Percentiles rank a stretch among this genome's conserved stretches.
phyloP scores from a whole-genome alignment of 306 rosid species.

The Casuarina equisetifolia region DNA sequence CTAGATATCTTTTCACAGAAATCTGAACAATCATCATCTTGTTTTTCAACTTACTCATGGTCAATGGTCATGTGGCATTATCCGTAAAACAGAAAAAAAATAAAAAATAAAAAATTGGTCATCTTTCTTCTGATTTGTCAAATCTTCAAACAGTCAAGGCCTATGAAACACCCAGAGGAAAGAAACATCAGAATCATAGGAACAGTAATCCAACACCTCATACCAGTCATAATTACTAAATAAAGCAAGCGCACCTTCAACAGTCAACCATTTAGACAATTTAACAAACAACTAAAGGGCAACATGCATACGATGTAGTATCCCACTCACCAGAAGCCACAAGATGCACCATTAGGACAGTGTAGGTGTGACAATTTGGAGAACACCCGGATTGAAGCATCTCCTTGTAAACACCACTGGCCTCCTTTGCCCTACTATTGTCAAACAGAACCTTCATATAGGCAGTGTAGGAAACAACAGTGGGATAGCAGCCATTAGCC shows the following conservation, averaged over 20 bases:
- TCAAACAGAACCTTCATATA: slow-evolving; percentile 64
- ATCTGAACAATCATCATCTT: too few relatives aligned
- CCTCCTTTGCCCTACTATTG: slow-evolving; percentile 50
- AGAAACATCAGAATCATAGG: background rate
- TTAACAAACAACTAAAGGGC: slow-evolving; percentile 41
- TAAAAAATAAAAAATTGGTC: too few relatives aligned
- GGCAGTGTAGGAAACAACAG: slow-evolving; percentile 79
- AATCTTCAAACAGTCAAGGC: too few relatives aligned
- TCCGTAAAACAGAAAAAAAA: too few relatives aligned
- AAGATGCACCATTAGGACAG: slow-evolving; percentile 71
- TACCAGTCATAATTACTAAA: background rate
- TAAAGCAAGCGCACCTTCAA: background rate
- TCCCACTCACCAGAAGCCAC: slow-evolving; percentile 59
- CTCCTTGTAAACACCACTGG: slow-evolving; percentile 61
- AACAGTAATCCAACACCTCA: background rate
- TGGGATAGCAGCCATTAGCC: slow-evolving; percentile 49
- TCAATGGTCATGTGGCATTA: too few relatives aligned
- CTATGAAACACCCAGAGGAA: background rate
- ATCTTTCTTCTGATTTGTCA: too few relatives aligned
- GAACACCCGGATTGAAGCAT: slow-evolving; percentile 55
- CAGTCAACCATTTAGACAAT: slow-evolving; percentile 19
- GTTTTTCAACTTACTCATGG: too few relatives aligned
- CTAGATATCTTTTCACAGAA: too few relatives aligned
- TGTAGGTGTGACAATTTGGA: slow-evolving; percentile 76
- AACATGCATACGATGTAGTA: background rate